Percentiles rank a stretch among this genome's conserved stretches.
phyloP scores from a whole-genome alignment of 176 grass and related monocot genomes.

The Stipa capillata region DNA sequence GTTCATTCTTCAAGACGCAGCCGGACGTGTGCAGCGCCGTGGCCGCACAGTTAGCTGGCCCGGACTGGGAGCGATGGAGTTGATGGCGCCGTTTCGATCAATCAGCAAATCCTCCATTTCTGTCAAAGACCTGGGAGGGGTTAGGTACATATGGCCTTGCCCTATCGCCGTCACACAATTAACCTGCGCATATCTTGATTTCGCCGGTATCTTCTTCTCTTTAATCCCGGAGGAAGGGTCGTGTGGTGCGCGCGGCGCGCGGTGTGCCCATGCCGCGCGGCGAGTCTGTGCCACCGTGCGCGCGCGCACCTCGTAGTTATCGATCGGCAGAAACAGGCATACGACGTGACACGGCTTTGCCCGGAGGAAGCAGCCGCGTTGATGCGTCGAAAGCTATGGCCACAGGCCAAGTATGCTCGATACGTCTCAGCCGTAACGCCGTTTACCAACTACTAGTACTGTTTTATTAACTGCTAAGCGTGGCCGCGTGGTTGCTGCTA shows the following conservation, averaged over 20 bases:
- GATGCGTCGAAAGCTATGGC: slow-evolving; percentile 9
- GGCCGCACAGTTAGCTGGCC: neutral
- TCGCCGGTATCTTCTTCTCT: neutral
- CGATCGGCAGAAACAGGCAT: neutral
- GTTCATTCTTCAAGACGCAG: neutral
- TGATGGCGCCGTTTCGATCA: neutral
- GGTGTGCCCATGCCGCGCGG: neutral
- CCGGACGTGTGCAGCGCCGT: neutral
- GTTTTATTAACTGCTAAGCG: neutral
- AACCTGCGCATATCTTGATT: neutral
- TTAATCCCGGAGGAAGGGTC: neutral
- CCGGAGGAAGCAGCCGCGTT: slow-evolving; percentile 1
- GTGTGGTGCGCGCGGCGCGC: neutral
- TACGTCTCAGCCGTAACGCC: neutral
- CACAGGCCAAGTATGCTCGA: neutral
- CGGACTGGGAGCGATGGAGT: neutral
- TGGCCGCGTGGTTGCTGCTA: neutral
- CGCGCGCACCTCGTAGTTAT: neutral
- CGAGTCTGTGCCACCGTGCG: neutral
- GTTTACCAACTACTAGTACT: too few relatives aligned
- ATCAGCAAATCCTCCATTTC: neutral
- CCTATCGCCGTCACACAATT: neutral
- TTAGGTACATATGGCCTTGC: neutral
- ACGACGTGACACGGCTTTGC: neutral
- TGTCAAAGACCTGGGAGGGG: neutral